Evolutionary conservation across 352 stramenopile genomes (phyloP), one percentile per base, ranked within the genome.

Genomic region (Pythium graminicola): DNA sequence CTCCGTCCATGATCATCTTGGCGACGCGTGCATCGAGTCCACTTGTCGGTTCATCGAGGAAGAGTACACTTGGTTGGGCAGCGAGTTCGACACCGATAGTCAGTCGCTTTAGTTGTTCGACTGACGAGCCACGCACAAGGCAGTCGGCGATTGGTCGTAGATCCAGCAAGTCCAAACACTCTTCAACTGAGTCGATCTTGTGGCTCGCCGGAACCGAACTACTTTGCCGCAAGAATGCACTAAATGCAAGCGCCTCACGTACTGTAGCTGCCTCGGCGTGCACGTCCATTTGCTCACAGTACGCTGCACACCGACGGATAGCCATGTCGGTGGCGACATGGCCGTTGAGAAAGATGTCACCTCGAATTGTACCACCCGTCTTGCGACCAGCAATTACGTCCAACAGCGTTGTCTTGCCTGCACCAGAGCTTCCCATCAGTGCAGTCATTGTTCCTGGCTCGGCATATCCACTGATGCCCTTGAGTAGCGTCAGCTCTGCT

Each of bases 351-450:
- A 57, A 40, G 8, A 98, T 87, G 11, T 95, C 41, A 20, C 93
- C 93, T 23, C 62, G 65, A 47, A 97, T 88, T 16, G 57, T 74
- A 20, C 94, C 93, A 13, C 72, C 75, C 5, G 74, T 93, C 70
- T 98, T 98, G 43, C 94, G 74, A 17, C 94, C 72, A 5, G 93
- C 87, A 42, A 99, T 90, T 4, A 98, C 91, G 65, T 98, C 91
- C 65, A 97, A 88, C 9, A 98, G 69, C 4, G 94, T 98, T 13
- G 93, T 97, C 69, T 98, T 97, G 2, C 92, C 89, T 27, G 86
- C 81, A 32, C 85, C 83, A 1, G 67, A 78, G 4, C 68, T 70
- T 1, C 82, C 82, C 74, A 89, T 89, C 9, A 93, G 55, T 0
- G 80, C 80, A 1, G 75, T 85, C 9, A 90, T 71, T 6, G 64